Conservation (phyloP, 2,329 filamentous ascomycete species). For the Aspergillus flavus region DNA sequence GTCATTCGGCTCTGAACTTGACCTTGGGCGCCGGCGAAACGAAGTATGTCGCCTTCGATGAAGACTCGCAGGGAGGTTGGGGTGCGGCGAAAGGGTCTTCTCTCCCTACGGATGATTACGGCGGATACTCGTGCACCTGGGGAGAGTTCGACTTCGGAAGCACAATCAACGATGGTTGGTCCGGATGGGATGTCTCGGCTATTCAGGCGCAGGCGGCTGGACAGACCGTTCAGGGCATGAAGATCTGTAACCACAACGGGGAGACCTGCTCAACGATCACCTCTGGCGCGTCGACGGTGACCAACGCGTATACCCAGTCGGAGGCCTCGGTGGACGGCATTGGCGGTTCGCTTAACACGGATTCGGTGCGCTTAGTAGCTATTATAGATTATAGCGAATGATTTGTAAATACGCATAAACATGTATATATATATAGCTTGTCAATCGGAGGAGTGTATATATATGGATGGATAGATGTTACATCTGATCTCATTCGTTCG, state of each 20-base stretch:
- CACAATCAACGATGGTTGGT: constrained; percentile 36
- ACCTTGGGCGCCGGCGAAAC: constrained; percentile 33
- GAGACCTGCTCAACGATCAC: constrained; percentile 34
- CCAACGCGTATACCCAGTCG: constrained; percentile 31
- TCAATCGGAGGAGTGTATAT: constrained; percentile 2
- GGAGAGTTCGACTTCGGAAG: constrained; percentile 44
- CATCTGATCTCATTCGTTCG: neutral
- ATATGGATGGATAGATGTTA: neutral
- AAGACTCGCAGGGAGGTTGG: constrained; percentile 42
- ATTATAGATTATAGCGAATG: constrained; percentile 30
- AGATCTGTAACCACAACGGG: constrained; percentile 32
- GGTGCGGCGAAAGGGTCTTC: constrained; percentile 30
- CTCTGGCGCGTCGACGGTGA: constrained; percentile 22
- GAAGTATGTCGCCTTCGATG: constrained; percentile 41
- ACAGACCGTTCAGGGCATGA: constrained; percentile 38
- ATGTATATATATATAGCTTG: neutral
- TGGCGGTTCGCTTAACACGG: constrained; percentile 34
- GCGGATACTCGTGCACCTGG: constrained; percentile 42
- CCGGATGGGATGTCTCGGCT: constrained; percentile 45
- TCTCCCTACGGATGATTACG: constrained; percentile 33
- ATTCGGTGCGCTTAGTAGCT: constrained; percentile 33
- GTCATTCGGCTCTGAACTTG: constrained; percentile 35
- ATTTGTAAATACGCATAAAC: constrained; percentile 8
- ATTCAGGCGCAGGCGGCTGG: constrained; percentile 37
- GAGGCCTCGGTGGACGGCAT: constrained; percentile 35